Conservation (phyloP, 768 basidiomycete genomes). For the Tremella yokohamensis region DNA sequence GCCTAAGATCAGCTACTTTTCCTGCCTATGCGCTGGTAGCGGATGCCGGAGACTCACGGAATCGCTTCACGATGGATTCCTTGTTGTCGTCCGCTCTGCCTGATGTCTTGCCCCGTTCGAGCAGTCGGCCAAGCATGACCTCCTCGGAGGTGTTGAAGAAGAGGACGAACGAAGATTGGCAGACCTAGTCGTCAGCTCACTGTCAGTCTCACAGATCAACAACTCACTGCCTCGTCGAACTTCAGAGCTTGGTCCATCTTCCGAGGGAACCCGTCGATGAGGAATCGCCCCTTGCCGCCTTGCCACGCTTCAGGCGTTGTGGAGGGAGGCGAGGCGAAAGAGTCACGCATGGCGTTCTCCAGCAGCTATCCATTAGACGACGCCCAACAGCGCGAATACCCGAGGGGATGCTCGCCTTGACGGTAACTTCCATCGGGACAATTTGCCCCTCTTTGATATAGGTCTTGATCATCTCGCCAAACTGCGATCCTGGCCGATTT, state of each 20-base stretch:
- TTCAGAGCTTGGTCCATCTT: slow-evolving; percentile 96
- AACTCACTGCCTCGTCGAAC: slow-evolving; percentile 76
- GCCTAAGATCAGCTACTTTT: slow-evolving; percentile 50
- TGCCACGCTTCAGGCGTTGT: slow-evolving; percentile 58
- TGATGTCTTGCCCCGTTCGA: slow-evolving; percentile 87
- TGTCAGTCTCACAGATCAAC: not conserved
- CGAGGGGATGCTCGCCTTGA: slow-evolving; percentile 55
- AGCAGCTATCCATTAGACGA: slow-evolving; percentile 59
- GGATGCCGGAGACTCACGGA: slow-evolving; percentile 59
- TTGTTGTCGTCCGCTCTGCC: slow-evolving; percentile 94
- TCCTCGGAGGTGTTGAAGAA: slow-evolving; percentile 85
- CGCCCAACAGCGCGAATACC: not conserved
- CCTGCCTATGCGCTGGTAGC: not conserved
- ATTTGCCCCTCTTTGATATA: slow-evolving; percentile 89
- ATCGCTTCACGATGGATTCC: slow-evolving; percentile 95
- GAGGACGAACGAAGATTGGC: slow-evolving; percentile 70
- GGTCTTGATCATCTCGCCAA: slow-evolving; percentile 76
- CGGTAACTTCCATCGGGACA: slow-evolving; percentile 94
- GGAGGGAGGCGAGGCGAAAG: slow-evolving; percentile 53
- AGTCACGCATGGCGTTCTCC: slow-evolving; percentile 79
- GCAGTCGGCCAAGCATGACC: slow-evolving; percentile 77
- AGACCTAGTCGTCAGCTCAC: slow-evolving; percentile 59
- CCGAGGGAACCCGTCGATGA: slow-evolving; percentile 95
- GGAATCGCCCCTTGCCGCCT: slow-evolving; percentile 73
- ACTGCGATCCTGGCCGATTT: slow-evolving; percentile 73